Conservation (phyloP, 2,329 filamentous ascomycete genomes). For the Purpureocillium lavendulum region DNA sequence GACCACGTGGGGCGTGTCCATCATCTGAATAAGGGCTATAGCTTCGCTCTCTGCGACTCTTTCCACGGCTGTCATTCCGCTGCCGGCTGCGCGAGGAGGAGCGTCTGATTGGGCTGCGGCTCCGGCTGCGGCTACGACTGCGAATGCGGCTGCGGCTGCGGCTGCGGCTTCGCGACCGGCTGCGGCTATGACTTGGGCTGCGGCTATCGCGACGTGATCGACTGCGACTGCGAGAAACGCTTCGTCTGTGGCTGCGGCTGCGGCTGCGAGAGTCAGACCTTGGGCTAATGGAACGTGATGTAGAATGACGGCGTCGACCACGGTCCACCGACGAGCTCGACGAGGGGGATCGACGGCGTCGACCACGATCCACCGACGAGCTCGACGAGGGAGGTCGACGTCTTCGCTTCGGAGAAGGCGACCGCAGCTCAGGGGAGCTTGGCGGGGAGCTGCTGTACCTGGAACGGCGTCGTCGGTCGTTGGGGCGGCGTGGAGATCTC, state of each 20-base stretch:
- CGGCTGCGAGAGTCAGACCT: slow-evolving; percentile 21
- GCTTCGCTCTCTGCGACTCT: slow-evolving; percentile 1
- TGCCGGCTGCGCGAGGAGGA: not conserved
- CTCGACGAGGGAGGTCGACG: slow-evolving; percentile 41
- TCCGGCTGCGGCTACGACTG: slow-evolving; percentile 11
- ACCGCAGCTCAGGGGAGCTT: slow-evolving; percentile 26
- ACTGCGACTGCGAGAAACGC: not conserved
- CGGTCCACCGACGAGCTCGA: slow-evolving; percentile 34
- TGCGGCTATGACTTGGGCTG: no score
- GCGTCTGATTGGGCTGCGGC: slow-evolving; percentile 1
- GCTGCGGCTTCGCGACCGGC: slow-evolving; percentile 4
- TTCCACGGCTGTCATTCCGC: not conserved
- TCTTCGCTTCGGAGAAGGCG: slow-evolving; percentile 40
- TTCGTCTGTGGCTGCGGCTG: slow-evolving; percentile 14
- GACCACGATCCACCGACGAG: slow-evolving; percentile 31
- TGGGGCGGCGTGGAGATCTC: slow-evolving; percentile 23
- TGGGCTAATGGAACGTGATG: slow-evolving; percentile 30
- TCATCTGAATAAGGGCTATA: slow-evolving; percentile 8
- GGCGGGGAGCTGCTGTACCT: slow-evolving; percentile 21
- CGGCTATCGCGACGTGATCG: no score
- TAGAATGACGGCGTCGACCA: slow-evolving; percentile 27
- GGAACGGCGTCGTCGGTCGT: slow-evolving; percentile 13
- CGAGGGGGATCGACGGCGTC: slow-evolving; percentile 25
- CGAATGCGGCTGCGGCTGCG: not conserved
- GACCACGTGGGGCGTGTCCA: slow-evolving; percentile 2